A percentile compares a stretch with the other conserved stretches of the same genome.
Evolutionary conservation across 1,139 yeast genomes (phyloP).

Genomic region (Geotrichum citri-aurantii): DNA sequence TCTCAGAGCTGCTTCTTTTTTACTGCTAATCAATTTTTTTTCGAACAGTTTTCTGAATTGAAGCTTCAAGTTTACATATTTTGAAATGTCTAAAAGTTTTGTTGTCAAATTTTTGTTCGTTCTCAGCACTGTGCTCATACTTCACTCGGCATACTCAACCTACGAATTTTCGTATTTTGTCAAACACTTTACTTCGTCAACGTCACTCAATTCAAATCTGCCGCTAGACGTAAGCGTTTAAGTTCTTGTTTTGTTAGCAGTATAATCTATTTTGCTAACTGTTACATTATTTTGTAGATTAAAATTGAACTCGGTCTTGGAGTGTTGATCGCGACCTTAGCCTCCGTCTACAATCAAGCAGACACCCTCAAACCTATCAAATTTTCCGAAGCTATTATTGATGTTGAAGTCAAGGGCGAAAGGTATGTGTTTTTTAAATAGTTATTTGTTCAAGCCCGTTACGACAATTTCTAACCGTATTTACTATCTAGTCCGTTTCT

Average conservation of each 20-base stretch:
- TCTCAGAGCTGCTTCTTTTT: background rate
- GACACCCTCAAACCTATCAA: conserved; percentile 30
- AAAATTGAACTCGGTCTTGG: conserved; percentile 33
- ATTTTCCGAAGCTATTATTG: conserved; percentile 28
- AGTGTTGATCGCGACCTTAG: conserved; percentile 22
- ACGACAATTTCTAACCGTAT: background rate
- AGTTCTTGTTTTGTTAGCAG: no score
- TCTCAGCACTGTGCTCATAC: conserved; percentile 22
- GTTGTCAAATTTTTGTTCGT: background rate
- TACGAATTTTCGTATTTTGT: conserved; percentile 32
- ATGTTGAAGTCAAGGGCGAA: conserved; percentile 26
- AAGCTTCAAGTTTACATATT: background rate
- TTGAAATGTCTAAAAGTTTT: background rate
- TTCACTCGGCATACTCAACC: conserved; percentile 36
- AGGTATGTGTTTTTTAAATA: conserved; percentile 21
- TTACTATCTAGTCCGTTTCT: conserved; percentile 26
- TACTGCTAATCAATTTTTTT: no score
- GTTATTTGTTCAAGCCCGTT: background rate
- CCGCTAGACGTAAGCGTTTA: conserved; percentile 30
- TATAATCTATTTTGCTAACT: background rate
- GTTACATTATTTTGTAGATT: conserved; percentile 25
- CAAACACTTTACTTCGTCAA: conserved; percentile 25
- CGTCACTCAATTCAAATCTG: conserved; percentile 21
- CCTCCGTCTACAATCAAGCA: conserved; percentile 24
- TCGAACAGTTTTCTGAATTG: background rate